Evolutionary conservation across 371 early-diverging fungal species (phyloP), one percentile per base, ranked within the genome.

Genomic region (Rhizomucor pusillus): DNA sequence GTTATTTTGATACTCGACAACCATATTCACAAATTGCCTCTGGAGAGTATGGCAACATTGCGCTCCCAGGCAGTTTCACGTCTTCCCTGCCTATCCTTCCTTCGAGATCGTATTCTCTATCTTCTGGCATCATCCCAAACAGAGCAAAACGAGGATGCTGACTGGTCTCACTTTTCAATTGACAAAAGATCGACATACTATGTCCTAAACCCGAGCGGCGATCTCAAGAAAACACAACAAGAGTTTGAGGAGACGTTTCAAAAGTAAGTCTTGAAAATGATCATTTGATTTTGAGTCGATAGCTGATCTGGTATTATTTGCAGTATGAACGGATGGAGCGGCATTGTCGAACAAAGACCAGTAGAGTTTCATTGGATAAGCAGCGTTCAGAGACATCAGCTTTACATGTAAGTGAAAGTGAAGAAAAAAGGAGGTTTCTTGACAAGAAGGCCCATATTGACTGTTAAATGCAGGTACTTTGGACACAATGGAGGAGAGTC

Each of bases 401-500:
- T 29, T 29, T 29, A 29, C 29, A 29, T 29, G 29, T 29, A 29
- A 29, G 29, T 29, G 7, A 7, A n/a, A n/a, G n/a, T n/a, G n/a
- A n/a, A n/a, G 65, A 24, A 47, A 19, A 41, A 23, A 10, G 23
- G 5, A 3, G 20, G 19, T 20, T 12, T 44, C 19, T 14, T 44
- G 24, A 23, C 47, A 59, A 29, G 40, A 10, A 25, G 20, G 24
- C n/a, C 18, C n/a, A 51, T 13, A 16, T 12, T 24, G 37, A 41
- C 18, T 48, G 7, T 50, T 22, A 33, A 39, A 22, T 13, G 12
- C 56, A 90, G 90, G 29, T 97, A 99, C 73, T 94, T 98, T 84
- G 99, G 99, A 1, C 99, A 99, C 71, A 95, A 98, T 37, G 92
- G 92, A 7, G 99, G 95, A 0, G 94, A 94, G 61, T 83, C 89